A percentile compares a stretch with the other conserved stretches of the same genome.
phyloP scores from a whole-genome alignment of 2,329 filamentous ascomycete genomes.

The Ophiostoma montium region DNA sequence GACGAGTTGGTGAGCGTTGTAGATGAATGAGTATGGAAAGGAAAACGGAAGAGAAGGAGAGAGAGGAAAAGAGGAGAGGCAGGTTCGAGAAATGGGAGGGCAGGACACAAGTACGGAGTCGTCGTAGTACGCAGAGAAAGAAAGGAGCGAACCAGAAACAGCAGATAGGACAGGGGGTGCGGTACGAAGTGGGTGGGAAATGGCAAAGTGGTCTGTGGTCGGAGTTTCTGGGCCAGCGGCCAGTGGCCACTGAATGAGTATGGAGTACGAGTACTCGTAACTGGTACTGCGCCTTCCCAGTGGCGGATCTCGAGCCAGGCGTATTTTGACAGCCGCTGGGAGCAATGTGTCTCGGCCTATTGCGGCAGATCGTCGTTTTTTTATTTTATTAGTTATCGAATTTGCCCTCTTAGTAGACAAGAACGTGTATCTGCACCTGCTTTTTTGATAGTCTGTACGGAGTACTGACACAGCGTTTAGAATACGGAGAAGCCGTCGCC shows the following conservation, averaged over 20 bases:
- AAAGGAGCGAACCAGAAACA: neutral
- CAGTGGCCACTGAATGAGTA: neutral
- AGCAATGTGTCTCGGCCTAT: too few species aligned
- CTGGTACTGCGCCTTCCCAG: too few species aligned
- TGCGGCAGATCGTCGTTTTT: too few species aligned
- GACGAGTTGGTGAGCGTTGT: neutral
- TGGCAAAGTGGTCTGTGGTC: neutral
- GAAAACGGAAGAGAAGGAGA: neutral
- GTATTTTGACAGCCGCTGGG: too few species aligned
- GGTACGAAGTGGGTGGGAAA: neutral
- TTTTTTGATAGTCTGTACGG: too few species aligned
- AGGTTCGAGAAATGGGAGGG: neutral
- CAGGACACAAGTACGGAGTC: neutral
- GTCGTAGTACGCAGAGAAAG: neutral
- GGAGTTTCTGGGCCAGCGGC: neutral
- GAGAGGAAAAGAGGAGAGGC: neutral
- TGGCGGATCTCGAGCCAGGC: too few species aligned
- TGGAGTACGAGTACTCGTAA: too few species aligned
- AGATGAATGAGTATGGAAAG: neutral
- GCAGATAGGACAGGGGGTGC: neutral
- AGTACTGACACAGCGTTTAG: too few species aligned
- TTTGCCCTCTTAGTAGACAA: too few species aligned
- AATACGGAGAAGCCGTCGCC: too few species aligned
- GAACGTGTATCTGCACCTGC: too few species aligned
- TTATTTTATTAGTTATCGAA: too few species aligned